These are phyloP conservation scores for Prillingera fragicola DNA, from an alignment of 1,284 basidiomycete genomes.

Conservation along the genomic window DNA sequence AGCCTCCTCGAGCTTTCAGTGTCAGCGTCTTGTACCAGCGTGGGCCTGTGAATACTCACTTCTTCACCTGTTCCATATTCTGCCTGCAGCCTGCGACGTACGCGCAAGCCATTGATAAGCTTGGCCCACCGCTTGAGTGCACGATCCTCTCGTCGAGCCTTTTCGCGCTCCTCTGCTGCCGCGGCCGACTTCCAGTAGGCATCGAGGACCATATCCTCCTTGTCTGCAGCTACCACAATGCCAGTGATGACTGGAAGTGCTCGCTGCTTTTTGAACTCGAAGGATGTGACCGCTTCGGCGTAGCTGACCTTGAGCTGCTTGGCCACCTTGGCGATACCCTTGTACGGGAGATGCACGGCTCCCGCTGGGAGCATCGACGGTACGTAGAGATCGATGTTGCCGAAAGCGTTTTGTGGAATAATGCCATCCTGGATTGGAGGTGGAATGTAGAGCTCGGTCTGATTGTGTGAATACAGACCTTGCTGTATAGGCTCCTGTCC, in stretches of 20 bases:
- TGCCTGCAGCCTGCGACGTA: slow-evolving; percentile 71
- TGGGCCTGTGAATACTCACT: too few relatives aligned
- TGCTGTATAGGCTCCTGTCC: slow-evolving; percentile 66
- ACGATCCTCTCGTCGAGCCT: slow-evolving; percentile 68
- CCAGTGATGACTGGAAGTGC: slow-evolving; percentile 82
- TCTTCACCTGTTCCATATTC: slow-evolving; percentile 61
- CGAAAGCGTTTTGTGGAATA: slow-evolving; percentile 91
- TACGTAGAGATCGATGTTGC: slow-evolving; percentile 94
- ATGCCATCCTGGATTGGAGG: slow-evolving; percentile 77
- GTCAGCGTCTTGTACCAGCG: too few relatives aligned
- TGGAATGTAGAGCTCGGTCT: slow-evolving; percentile 78
- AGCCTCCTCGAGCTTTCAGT: slow-evolving; percentile 28
- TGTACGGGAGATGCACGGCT: slow-evolving; percentile 79
- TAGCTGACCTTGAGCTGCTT: slow-evolving; percentile 76
- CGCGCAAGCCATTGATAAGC: slow-evolving; percentile 79
- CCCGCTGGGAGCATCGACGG: slow-evolving; percentile 90
- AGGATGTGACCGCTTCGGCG: slow-evolving; percentile 85
- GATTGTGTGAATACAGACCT: slow-evolving; percentile 75
- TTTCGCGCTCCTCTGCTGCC: slow-evolving; percentile 69
- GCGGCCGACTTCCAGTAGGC: slow-evolving; percentile 79
- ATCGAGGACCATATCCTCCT: slow-evolving; percentile 71
- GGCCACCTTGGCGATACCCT: slow-evolving; percentile 82
- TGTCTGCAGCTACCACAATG: slow-evolving; percentile 77
- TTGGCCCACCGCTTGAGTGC: slow-evolving; percentile 84
- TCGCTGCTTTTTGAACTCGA: slow-evolving; percentile 86